Evolutionary conservation across 2,329 filamentous ascomycete species (phyloP).

Genomic region (Dendryphion nanum): DNA sequence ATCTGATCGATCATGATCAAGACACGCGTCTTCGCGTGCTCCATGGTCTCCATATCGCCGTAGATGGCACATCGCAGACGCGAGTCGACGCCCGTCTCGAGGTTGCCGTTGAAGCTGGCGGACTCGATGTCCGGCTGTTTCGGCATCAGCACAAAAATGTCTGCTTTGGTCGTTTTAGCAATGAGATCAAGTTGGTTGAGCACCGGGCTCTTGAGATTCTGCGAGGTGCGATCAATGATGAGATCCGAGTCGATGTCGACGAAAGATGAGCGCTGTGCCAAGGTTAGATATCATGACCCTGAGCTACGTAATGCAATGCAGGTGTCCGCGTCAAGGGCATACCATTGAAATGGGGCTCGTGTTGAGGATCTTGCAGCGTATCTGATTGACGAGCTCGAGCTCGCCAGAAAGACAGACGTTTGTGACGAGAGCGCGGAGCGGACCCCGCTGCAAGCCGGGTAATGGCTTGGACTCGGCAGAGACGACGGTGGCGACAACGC

Average conservation of each 20-base stretch:
- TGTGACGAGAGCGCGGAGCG: conserved; percentile 57
- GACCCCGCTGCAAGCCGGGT: conserved; percentile 51
- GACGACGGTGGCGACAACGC: conserved; percentile 79
- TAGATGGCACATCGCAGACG: conserved; percentile 92
- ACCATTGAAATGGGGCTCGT: conserved; percentile 91
- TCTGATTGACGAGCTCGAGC: conserved; percentile 83
- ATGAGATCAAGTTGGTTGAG: conserved; percentile 84
- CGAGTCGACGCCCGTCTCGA: conserved; percentile 81
- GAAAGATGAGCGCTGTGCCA: conserved; percentile 75
- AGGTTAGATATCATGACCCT: conserved; percentile 10
- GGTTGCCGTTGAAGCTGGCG: conserved; percentile 68
- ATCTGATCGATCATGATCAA: conserved; percentile 97
- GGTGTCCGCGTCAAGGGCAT: conserved; percentile 42
- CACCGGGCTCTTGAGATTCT: conserved; percentile 71
- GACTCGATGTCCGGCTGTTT: conserved; percentile 79
- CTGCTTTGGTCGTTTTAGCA: conserved; percentile 84
- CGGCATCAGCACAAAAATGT: conserved; percentile 92
- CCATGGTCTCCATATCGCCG: conserved; percentile 89
- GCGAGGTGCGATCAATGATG: conserved; percentile 71
- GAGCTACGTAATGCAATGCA: background rate
- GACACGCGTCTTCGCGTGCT: conserved; percentile 94
- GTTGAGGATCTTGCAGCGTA: conserved; percentile 84
- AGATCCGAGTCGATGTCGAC: conserved; percentile 92
- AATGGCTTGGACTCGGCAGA: conserved; percentile 71
- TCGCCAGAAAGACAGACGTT: conserved; percentile 91